Evolutionary conservation across 169 alveolate genomes (phyloP).

Genomic region (Plasmodium relictum): DNA sequence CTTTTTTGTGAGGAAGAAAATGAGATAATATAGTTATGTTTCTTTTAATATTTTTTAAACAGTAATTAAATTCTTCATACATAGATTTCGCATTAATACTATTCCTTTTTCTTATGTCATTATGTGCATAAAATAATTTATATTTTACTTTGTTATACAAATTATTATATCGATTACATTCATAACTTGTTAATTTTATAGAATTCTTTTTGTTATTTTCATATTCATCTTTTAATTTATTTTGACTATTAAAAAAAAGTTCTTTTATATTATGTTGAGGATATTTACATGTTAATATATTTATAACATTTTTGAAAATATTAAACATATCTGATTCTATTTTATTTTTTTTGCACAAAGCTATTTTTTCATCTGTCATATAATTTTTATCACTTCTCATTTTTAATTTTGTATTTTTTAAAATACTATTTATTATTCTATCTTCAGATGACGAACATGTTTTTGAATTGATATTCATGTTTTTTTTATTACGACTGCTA

Average conservation of each 20-base stretch:
- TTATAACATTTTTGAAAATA: constrained; percentile 58
- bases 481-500: too few species aligned
- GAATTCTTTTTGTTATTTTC: constrained; percentile 40
- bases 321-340: constrained; percentile 70
- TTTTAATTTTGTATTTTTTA: constrained; percentile 1
- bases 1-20: constrained; percentile 60
- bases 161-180: constrained; percentile 34
- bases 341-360: constrained; percentile 4
- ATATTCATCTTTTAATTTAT: constrained; percentile 62
- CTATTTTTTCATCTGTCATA: background rate
- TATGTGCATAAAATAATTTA: constrained; percentile 31
- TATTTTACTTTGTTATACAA: constrained; percentile 33
- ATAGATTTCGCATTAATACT: constrained; percentile 9
- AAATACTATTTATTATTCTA: too few species aligned
- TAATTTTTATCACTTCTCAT: background rate
- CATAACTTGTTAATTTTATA: constrained; percentile 50
- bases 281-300: constrained; percentile 56
- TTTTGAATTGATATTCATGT: too few species aligned
- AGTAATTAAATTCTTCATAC: constrained; percentile 39
- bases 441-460: too few species aligned
- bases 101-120: constrained; percentile 29
- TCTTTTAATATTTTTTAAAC: constrained; percentile 59
- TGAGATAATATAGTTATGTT: constrained; percentile 65
- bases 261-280: constrained; percentile 64
- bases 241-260: constrained; percentile 72